Base-by-base conservation (phyloP, 2,329 filamentous ascomycete genomes). In the Pseudocercospora ulei region DNA sequence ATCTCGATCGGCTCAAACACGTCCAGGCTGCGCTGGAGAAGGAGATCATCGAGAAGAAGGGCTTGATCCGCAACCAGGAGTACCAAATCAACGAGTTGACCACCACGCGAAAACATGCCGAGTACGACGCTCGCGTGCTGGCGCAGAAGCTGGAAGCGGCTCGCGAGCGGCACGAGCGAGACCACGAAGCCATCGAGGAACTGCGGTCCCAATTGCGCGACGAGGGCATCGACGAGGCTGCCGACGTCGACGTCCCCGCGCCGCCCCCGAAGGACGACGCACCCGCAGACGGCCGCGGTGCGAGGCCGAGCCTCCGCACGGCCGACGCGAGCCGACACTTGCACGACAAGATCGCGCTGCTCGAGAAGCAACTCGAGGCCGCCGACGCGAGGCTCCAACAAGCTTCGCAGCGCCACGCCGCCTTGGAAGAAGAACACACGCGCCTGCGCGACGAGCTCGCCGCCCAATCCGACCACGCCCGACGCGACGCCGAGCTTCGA, bases 21-120 rank as follows among this genome's bases (percentile, higher is more conserved):
- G 52, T 63, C 8, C 66, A 64, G 35, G 58, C 61, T 17, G 56
- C 60, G 2, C 53, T 71, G 12, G 63, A 69, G 39, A 70, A 68
- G 48, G 66, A 68, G 26, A 69, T 70, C 50, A 66, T 67, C 30
- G 68, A 71, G 49, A 69, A 69, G 44, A 62, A 62, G 36, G 62
- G 66, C 31, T 63, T 68, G 3, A 65, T 71, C 19, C 60, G 66
- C 18, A 69, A 69, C 19, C 65, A 65, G 37, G 68, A 71, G 44
- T 66, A 68, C 41, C 66, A 68, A 31, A 68, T 70, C 46, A 69
- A 67, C 43, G 67, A 70, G 50, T 61, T 68, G 38, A 68, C 68
- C 35, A 65, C 65, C 9, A 65, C 63, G 29, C 58, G 65, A 11
- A 66, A 65, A 25, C 59, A 66, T 23, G 59, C 68, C 7, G 66